Base-by-base conservation (phyloP, 2,329 filamentous ascomycete genomes). In the Westerdykella sp. region DNA sequence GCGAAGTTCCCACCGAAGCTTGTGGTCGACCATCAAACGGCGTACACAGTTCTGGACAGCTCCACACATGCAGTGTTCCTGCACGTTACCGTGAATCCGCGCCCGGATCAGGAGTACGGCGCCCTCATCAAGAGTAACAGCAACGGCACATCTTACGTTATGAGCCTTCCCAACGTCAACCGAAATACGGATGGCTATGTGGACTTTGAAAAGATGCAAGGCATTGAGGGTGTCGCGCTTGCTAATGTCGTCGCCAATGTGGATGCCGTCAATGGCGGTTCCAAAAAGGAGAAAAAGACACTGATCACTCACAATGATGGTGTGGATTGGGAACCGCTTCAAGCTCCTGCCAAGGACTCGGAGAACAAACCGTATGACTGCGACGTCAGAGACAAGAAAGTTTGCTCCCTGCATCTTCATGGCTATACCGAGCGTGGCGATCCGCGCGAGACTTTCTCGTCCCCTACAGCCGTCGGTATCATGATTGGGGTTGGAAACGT, bases 271-370 rank as follows among this genome's bases (percentile, higher is more conserved):
- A 72, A 79, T 40, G 73, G 76, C 36, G 81, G 81, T 14, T 74
- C 77, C 16, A 73, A 76, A 34, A 98, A 98, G 75, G 83, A 82
- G 62, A 75, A 96, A 39, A 87, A 88, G 66, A 93, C 87, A 31
- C 83, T 85, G 73, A 96, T 98, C 59, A 95, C 89, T 1, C 93
- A 98, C 70, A 97, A 96, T 58, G 93, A 98, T 61, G 93, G 91
- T 28, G 85, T 86, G 0, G 81, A 90, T 62, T 98, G 93, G 93
- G 75, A 75, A 22, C 81, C 82, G 49, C 70, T 98, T 9, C 69
- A 80, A 10, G 83, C 88, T n/a, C 91, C 89, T 0, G 59, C 68
- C 31, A 78, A 81, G 53, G 83, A 91, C 54, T 73, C 78, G 1
- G 80, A 93, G 23, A 81, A 80, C 53, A 86, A 91, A 55, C 65